Evolutionary conservation across 768 basidiomycete species (phyloP).

Genomic region (Pholiota molesta): DNA sequence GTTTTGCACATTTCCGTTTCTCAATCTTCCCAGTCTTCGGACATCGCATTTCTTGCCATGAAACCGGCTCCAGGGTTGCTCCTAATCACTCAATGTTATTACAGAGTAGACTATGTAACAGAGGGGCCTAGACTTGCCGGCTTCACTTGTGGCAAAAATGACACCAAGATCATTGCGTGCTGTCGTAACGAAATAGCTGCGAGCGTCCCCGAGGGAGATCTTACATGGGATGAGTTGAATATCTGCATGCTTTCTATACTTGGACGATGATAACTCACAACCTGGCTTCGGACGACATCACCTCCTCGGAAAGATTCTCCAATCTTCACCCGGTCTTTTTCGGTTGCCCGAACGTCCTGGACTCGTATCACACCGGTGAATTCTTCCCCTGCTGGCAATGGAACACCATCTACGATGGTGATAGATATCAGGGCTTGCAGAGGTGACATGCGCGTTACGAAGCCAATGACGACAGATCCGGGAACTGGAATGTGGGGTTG

Average conservation of each 20-base stretch:
- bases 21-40: constrained; percentile 79
- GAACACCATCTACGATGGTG: constrained; percentile 84
- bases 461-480: constrained; percentile 80
- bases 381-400: constrained; percentile 82
- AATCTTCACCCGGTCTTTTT: constrained; percentile 88
- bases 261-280: constrained; percentile 54
- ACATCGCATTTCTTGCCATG: constrained; percentile 92
- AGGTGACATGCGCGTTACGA: constrained; percentile 81
- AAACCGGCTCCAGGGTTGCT: constrained; percentile 81
- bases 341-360: constrained; percentile 89
- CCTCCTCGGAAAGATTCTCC: constrained; percentile 91
- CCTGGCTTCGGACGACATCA: constrained; percentile 84
- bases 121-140: constrained; percentile 50
- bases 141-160: constrained; percentile 88
- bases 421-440: constrained; percentile 84
- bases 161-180: constrained; percentile 91
- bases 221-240: constrained; percentile 28
- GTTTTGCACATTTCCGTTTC: constrained; percentile 86
- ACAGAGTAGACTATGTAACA: constrained; percentile 1
- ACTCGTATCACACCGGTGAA: constrained; percentile 86
- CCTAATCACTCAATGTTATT: constrained; percentile 41
- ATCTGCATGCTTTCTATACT: background rate
- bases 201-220: constrained; percentile 92
- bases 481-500: constrained; percentile 76
- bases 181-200: constrained; percentile 91